Conservation (phyloP, 2,329 filamentous ascomycete genomes). For the Colletotrichum tanaceti region DNA sequence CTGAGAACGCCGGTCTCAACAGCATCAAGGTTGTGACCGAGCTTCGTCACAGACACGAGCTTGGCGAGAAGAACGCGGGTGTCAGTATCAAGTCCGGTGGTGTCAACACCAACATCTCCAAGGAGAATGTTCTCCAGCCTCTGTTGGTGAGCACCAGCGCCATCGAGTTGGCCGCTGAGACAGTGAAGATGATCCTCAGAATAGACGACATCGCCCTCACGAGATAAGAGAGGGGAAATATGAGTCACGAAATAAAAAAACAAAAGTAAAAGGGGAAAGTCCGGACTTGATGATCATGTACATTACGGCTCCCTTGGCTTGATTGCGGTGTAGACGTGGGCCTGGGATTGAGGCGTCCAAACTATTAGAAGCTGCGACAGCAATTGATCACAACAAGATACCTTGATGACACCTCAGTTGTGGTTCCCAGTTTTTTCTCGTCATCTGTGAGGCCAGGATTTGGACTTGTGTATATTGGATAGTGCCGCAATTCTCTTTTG, state of each 20-base stretch:
- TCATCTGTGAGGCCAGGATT: not conserved
- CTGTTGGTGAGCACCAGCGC: slow-evolving; percentile 96
- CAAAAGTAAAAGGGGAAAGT: slow-evolving; percentile 37
- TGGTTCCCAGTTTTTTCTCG: not conserved
- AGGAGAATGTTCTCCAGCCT: slow-evolving; percentile 96
- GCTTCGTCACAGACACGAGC: slow-evolving; percentile 90
- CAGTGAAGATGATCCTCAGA: slow-evolving; percentile 90
- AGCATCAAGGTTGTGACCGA: slow-evolving; percentile 99
- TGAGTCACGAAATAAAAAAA: slow-evolving; percentile 39
- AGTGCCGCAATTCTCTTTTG: not conserved
- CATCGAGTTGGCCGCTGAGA: slow-evolving; percentile 96
- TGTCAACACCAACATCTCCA: slow-evolving; percentile 95
- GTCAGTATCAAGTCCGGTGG: slow-evolving; percentile 98
- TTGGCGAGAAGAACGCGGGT: slow-evolving; percentile 94
- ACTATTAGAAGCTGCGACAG: slow-evolving; percentile 40
- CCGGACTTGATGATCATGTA: slow-evolving; percentile 40
- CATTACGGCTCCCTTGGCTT: slow-evolving; percentile 37
- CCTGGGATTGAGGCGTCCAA: slow-evolving; percentile 38
- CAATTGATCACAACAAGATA: slow-evolving; percentile 41
- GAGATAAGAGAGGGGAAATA: slow-evolving; percentile 53
- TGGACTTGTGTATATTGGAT: not conserved
- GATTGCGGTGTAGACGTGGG: slow-evolving; percentile 38
- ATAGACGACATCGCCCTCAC: slow-evolving; percentile 75
- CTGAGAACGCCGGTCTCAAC: slow-evolving; percentile 97
- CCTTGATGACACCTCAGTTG: slow-evolving; percentile 34